Conservation (phyloP, 176 grass and related monocot species). For the Microstegium vimineum region DNA sequence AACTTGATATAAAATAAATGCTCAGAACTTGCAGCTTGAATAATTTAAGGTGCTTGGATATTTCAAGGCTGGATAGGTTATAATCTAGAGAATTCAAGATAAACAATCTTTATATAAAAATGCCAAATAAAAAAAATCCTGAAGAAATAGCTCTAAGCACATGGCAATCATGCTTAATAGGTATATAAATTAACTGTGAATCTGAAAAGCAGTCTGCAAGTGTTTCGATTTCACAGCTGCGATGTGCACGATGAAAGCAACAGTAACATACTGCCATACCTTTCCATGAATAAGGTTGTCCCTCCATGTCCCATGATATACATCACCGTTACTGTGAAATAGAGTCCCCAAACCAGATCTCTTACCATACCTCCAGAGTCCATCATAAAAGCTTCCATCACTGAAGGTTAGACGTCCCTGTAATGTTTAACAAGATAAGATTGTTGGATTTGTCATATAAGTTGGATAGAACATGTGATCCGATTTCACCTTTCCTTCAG, state of each 20-base stretch:
- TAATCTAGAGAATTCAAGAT: background rate
- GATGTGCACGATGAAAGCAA: background rate
- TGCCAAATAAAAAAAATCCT: background rate
- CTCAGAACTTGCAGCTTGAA: background rate
- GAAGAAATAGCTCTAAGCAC: background rate
- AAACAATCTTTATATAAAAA: background rate
- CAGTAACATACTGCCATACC: conserved; percentile 38
- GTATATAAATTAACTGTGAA: background rate
- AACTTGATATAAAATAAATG: background rate
- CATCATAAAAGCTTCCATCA: conserved; percentile 92
- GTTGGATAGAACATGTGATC: conserved; percentile 7
- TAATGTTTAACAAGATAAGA: conserved; percentile 16
- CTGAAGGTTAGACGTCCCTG: conserved; percentile 67
- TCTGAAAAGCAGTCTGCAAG: background rate
- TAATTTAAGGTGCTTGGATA: background rate
- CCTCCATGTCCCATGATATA: conserved; percentile 95
- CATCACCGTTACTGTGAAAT: conserved; percentile 86
- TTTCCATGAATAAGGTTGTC: conserved; percentile 97
- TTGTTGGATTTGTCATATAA: background rate
- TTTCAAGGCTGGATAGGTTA: background rate
- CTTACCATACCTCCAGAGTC: conserved; percentile 90
- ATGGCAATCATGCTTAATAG: background rate
- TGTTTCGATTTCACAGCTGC: background rate
- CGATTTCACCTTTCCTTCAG: conserved; percentile 85
- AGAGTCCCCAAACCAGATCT: conserved; percentile 85